Base-by-base conservation (phyloP, 1,139 yeast species). In the Nakaseomyces uthaithaninus region DNA sequence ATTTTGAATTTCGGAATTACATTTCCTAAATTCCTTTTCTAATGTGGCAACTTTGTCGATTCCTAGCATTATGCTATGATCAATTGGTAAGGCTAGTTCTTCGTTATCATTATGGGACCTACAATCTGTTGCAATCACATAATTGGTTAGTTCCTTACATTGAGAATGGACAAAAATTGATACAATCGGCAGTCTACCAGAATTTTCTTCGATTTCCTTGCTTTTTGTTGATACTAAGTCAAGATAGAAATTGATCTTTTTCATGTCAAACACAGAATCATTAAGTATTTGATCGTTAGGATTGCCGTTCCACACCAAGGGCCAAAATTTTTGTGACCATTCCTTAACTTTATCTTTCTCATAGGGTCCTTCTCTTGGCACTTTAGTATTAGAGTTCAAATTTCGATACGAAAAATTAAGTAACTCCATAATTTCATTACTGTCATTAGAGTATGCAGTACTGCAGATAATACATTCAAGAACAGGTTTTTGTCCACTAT, bases 231-330 rank as follows among this genome's bases (percentile, higher is more conserved):
- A 47, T 3, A 73, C 53, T 18, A 48, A 40, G 3, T 48, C 42
- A n/a, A 81, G 62, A 28, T 37, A 37, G 26, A 14, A 30, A 12
- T 28, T 27, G 14, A 38, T 24, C 11, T 25, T 12, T 8, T 22
- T 24, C 54, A 74, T 65, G 4, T 49, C 41, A 30, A 54, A 55
- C 36, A 75, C 77, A 23, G 57, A 57, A 0, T 52, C 61, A 36
- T 74, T 74, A 18, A 86, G 65, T 35, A 76, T 76, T 54, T 85
- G 91, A 40, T 83, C 80, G 47, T 80, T 71, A 0, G 95, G 94
- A 54, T 89, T 85, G 0, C 97, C 97, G 50, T 87, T 79, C 97
- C 97, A 91, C 25, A 86, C 69, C 44, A 85, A 64, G 0, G 97
- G 97, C 98, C 98, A 91, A 47, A 73, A 74, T 25, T 59, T 47